Evolutionary conservation across 2,329 filamentous ascomycete species (phyloP).

Genomic region (Exophiala oligosperma): DNA sequence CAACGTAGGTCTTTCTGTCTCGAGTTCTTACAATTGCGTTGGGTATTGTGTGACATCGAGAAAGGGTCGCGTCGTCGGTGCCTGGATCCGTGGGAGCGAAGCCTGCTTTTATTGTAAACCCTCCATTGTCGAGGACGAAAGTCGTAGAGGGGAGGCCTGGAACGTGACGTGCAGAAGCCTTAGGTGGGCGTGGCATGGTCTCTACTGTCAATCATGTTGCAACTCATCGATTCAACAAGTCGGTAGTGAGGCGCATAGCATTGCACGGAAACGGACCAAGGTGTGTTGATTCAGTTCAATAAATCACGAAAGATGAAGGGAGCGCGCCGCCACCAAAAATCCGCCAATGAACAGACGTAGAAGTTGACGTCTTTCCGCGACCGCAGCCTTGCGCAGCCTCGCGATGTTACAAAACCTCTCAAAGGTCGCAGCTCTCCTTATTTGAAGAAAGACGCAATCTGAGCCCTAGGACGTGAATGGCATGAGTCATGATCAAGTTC

Average conservation of each 20-base stretch:
- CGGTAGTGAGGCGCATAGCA: neutral
- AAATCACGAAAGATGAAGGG: too few relatives aligned
- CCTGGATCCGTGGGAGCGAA: conserved; percentile 56
- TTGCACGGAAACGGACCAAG: too few relatives aligned
- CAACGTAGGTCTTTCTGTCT: conserved; percentile 76
- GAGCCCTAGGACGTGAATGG: too few relatives aligned
- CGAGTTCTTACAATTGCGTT: conserved; percentile 88
- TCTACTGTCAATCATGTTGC: neutral
- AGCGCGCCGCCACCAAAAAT: neutral
- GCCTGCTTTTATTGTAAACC: conserved; percentile 86
- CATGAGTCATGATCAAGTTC: too few relatives aligned
- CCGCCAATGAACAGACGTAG: neutral
- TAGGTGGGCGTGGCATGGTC: conserved; percentile 37
- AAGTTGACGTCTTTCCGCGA: neutral
- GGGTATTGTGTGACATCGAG: conserved; percentile 68
- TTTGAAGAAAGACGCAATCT: too few relatives aligned
- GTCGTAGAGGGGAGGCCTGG: conserved; percentile 62
- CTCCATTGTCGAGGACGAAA: conserved; percentile 91
- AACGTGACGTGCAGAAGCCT: conserved; percentile 52
- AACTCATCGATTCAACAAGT: neutral
- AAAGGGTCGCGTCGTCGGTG: conserved; percentile 42
- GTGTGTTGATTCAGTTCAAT: too few relatives aligned
- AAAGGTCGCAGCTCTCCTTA: too few relatives aligned
- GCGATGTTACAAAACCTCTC: neutral
- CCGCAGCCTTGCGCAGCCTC: conserved; percentile 2